These are phyloP conservation scores for Pythium chondricola DNA, from an alignment of 352 stramenopile species.

Conservation along the genomic window DNA sequence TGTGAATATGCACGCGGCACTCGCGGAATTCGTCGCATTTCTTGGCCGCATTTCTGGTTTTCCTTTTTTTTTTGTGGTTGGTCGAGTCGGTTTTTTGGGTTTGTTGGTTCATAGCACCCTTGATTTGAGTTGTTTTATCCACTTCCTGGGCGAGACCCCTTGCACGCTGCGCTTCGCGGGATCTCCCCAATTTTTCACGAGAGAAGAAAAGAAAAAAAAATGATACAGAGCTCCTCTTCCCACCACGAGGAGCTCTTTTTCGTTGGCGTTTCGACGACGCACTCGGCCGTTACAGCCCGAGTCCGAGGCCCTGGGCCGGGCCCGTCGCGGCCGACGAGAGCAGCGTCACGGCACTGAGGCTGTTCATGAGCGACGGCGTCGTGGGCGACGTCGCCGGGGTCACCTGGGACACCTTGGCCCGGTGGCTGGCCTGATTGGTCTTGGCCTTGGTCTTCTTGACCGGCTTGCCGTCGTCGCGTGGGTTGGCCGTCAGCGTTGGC, in stretches of 20 bases:
- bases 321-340: constrained; percentile 12
- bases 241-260: too few relatives aligned
- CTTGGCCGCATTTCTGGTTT: constrained; percentile 11
- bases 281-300: constrained; percentile 7
- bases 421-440: neutral
- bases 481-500: neutral
- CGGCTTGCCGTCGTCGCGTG: constrained; percentile 5
- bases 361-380: constrained; percentile 19
- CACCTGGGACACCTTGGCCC: constrained; percentile 14
- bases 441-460: constrained; percentile 7
- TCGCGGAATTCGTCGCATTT: constrained; percentile 24
- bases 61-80: constrained; percentile 6
- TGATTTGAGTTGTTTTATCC: constrained; percentile 22
- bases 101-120: constrained; percentile 15
- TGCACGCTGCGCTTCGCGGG: too few relatives aligned
- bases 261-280: neutral
- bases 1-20: too few relatives aligned
- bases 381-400: constrained; percentile 19
- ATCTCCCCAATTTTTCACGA: neutral
- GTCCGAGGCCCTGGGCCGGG: neutral
- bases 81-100: constrained; percentile 3
- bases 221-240: too few relatives aligned
- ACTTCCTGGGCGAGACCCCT: constrained; percentile 14
- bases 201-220: too few relatives aligned
- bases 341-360: constrained; percentile 18